Base-by-base conservation (phyloP, 1,139 yeast species). In the Pichia norvegensis region DNA sequence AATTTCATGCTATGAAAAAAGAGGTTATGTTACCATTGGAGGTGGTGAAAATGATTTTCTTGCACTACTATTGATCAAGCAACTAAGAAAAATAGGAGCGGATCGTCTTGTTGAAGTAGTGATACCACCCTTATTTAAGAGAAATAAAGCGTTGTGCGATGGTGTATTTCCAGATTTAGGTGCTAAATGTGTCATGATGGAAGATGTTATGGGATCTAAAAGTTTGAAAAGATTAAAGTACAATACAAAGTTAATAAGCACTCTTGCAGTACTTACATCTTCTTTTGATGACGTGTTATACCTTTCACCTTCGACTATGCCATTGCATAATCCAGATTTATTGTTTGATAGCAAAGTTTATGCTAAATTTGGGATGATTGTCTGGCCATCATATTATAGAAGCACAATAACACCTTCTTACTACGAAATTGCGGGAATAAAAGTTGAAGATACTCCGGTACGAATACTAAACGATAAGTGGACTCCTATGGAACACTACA, bases 21-120 rank as follows among this genome's bases (percentile, higher is more conserved):
- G 76, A 47, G 94, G 94, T 16, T 77, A 83, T 38, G 92, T 83
- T 2, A 79, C 76, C 57, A 85, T 82, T 29, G 87, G 87, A 27
- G 90, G 90, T 36, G 88, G 87, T 4, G 73, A 72, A 52, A 81
- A 79, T 65, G 79, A 84, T 58, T 78, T 88, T 69, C 65, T 81
- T 55, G 73, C 86, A 17, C 64, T 80, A 36, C 66, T 81, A 31
- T 76, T 86, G 2, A 69, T 85, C 50, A 72, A 74, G 55, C 70
- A 79, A 44, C 63, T 84, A 44, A 67, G 92, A 52, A 72, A 76
- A 20, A 63, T 72, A 22, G 85, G 85, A 1, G 72, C 79, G 6
- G 65, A 68, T 22, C 62, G 81, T 31, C 94, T 94, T 1, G 77
- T 83, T 20, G 94, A 85, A 64, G 78, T 85, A 4, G 68, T 83